These are phyloP conservation scores for Talaromyces proteolyticus DNA, from an alignment of 495 filamentous ascomycete genomes.

Conservation along the genomic window DNA sequence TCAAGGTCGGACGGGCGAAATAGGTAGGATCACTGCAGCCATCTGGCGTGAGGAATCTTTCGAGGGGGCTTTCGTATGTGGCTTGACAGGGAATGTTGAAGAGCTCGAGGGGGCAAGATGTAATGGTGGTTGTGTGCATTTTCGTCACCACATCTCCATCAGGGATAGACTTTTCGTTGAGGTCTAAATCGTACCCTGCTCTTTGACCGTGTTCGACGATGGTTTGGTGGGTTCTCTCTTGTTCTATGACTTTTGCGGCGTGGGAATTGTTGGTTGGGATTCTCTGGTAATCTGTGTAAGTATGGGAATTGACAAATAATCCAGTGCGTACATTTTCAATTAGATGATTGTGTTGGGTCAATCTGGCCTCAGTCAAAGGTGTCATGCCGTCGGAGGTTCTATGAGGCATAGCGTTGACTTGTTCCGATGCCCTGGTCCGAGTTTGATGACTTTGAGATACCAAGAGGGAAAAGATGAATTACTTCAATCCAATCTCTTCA, in stretches of 20 bases:
- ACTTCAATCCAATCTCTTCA: too few relatives aligned
- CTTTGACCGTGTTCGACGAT: slow-evolving; percentile 3
- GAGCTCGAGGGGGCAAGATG: slow-evolving; percentile 8
- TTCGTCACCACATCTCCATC: too few relatives aligned
- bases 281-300: neutral
- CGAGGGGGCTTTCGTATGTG: slow-evolving; percentile 11
- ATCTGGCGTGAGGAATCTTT: slow-evolving; percentile 19
- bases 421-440: too few relatives aligned
- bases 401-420: neutral
- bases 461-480: too few relatives aligned
- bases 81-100: neutral
- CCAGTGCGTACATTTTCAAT: slow-evolving; percentile 4
- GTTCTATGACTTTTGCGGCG: slow-evolving; percentile 15
- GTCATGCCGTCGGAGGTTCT: neutral
- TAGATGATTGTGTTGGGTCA: slow-evolving; percentile 8
- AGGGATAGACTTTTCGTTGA: neutral
- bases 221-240: slow-evolving; percentile 13
- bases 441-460: too few relatives aligned
- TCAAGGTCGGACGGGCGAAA: slow-evolving; percentile 11
- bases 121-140: too few relatives aligned
- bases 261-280: slow-evolving; percentile 6
- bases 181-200: neutral
- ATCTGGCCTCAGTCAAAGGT: slow-evolving; percentile 11
- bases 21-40: slow-evolving; percentile 13
- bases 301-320: neutral